phyloP scores from a whole-genome alignment of 345 rosid genomes.

The Acer saccharum region DNA sequence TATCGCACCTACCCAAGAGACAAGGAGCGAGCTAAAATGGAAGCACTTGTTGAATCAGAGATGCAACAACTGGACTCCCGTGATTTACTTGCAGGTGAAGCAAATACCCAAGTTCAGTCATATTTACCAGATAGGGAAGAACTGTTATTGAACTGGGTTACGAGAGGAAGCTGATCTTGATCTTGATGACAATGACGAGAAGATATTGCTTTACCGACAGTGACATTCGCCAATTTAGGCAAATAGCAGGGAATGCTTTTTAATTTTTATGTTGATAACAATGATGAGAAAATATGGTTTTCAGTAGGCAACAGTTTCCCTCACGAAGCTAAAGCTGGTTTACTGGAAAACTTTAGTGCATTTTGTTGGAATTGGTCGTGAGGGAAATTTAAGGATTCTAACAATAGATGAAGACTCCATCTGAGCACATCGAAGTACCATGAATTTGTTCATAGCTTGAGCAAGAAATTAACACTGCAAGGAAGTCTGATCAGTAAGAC shows the following conservation, averaged over 20 bases:
- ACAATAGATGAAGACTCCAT: not conserved
- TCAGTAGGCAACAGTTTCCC: not conserved
- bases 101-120: conserved; percentile 23
- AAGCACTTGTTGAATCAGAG: conserved; percentile 71
- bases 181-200: conserved; percentile 43
- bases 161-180: conserved; percentile 31
- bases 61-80: conserved; percentile 48
- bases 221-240: conserved; percentile 41
- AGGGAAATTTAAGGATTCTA: not conserved
- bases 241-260: conserved; percentile 7
- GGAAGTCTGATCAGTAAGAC: not conserved
- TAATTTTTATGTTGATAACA: not conserved
- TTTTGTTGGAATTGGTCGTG: not conserved
- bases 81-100: conserved; percentile 10
- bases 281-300: not conserved
- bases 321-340: not conserved
- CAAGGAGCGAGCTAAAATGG: conserved; percentile 77
- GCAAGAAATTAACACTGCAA: not conserved
- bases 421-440: not conserved
- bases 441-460: not conserved
- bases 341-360: not conserved
- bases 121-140: conserved; percentile 30
- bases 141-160: conserved; percentile 34
- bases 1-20: conserved; percentile 80
- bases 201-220: conserved; percentile 37